These are phyloP conservation scores for Parathielavia hyrcaniae DNA, from an alignment of 495 filamentous ascomycete species.

Conservation along the genomic window DNA sequence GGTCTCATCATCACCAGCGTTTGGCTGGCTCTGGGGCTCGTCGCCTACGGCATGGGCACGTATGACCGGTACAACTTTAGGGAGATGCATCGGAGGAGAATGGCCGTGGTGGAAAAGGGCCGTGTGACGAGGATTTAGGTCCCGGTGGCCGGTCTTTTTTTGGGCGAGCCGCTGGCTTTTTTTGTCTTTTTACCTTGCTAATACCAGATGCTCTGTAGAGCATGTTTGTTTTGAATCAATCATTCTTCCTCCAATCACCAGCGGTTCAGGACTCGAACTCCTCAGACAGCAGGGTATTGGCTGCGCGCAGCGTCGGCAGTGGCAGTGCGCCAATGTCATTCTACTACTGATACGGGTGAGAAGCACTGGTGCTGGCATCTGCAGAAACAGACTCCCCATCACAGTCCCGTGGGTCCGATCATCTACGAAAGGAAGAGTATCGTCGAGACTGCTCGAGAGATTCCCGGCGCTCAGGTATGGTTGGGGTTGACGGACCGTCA, in stretches of 20 bases:
- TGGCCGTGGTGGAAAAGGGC: constrained; percentile 39
- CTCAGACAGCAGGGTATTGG: too few relatives aligned
- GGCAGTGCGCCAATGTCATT: too few relatives aligned
- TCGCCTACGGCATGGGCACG: constrained; percentile 56
- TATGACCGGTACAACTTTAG: constrained; percentile 57
- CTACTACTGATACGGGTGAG: too few relatives aligned
- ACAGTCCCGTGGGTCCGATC: too few relatives aligned
- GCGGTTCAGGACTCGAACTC: background rate
- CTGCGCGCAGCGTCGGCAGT: too few relatives aligned
- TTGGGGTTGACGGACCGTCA: too few relatives aligned
- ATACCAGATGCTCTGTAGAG: constrained; percentile 3
- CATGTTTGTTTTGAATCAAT: background rate
- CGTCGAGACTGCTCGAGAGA: too few relatives aligned
- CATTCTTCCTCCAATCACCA: background rate
- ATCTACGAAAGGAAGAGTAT: too few relatives aligned
- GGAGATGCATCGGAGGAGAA: constrained; percentile 52
- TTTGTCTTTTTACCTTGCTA: constrained; percentile 3
- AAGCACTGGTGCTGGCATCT: too few relatives aligned
- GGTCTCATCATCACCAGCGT: constrained; percentile 59
- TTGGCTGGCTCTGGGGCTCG: constrained; percentile 53
- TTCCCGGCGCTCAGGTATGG: too few relatives aligned
- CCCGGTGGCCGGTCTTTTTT: background rate
- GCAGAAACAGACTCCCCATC: too few relatives aligned
- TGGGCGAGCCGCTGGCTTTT: background rate
- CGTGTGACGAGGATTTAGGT: constrained; percentile 32